phyloP scores from a whole-genome alignment of 2,329 filamentous ascomycete genomes.

The Colletotrichum euphorbiae region DNA sequence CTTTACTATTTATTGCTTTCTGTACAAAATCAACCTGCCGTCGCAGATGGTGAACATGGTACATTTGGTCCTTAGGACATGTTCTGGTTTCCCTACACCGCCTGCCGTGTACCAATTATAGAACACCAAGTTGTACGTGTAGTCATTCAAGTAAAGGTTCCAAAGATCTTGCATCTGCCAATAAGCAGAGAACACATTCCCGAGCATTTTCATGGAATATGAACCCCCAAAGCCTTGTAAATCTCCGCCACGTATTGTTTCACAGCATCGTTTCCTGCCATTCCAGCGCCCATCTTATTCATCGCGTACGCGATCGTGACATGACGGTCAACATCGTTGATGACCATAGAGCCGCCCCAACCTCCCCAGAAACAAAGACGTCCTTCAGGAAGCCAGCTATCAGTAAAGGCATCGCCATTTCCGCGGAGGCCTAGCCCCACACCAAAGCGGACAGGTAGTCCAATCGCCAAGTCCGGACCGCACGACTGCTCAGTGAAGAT shows the following conservation, averaged over 20 bases:
- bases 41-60: slow-evolving; percentile 49
- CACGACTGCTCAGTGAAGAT: slow-evolving; percentile 58
- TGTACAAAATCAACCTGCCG: slow-evolving; percentile 42
- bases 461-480: slow-evolving; percentile 54
- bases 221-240: slow-evolving; percentile 28
- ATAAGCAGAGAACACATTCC: too few relatives aligned
- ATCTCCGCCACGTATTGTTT: slow-evolving; percentile 25
- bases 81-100: too few relatives aligned
- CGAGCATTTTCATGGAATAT: not conserved
- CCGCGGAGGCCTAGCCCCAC: slow-evolving; percentile 54
- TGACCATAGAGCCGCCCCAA: slow-evolving; percentile 56
- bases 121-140: too few relatives aligned
- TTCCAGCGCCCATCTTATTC: slow-evolving; percentile 54
- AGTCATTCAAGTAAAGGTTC: too few relatives aligned
- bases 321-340: slow-evolving; percentile 56
- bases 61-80: too few relatives aligned
- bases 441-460: slow-evolving; percentile 52
- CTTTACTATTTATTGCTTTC: too few relatives aligned
- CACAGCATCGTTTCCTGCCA: slow-evolving; percentile 7
- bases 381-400: slow-evolving; percentile 49
- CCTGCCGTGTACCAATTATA: too few relatives aligned
- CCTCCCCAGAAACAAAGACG: slow-evolving; percentile 55
- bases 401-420: slow-evolving; percentile 42
- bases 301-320: slow-evolving; percentile 59
- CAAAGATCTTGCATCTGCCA: too few relatives aligned